These are phyloP conservation scores for Endocarpon pusillum DNA, from an alignment of 495 filamentous ascomycete species.

Conservation along the genomic window DNA sequence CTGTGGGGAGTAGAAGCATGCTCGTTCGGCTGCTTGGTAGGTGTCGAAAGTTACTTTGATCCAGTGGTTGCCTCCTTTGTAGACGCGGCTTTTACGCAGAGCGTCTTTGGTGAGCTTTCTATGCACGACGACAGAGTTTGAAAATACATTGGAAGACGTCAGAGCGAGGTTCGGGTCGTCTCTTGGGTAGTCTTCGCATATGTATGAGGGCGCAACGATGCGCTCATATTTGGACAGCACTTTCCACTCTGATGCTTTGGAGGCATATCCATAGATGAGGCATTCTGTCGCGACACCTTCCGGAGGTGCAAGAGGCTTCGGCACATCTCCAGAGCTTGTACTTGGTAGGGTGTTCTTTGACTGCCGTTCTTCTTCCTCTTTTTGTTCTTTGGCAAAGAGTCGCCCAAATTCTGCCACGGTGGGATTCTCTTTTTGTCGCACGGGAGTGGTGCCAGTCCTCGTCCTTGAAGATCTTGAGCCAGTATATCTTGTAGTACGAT, in stretches of 20 bases:
- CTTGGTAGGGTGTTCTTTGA: slow-evolving; percentile 19
- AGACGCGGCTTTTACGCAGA: slow-evolving; percentile 54
- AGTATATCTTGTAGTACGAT: slow-evolving; percentile 33
- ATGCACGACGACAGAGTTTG: slow-evolving; percentile 44
- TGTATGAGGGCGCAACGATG: slow-evolving; percentile 38
- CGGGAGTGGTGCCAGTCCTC: slow-evolving; percentile 38
- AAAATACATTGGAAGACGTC: slow-evolving; percentile 35
- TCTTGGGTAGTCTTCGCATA: slow-evolving; percentile 82
- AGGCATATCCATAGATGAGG: slow-evolving; percentile 66
- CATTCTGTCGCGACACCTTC: slow-evolving; percentile 61
- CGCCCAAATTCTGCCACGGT: slow-evolving; percentile 35
- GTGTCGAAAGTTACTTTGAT: slow-evolving; percentile 88
- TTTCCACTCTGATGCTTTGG: slow-evolving; percentile 55
- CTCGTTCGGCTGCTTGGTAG: slow-evolving; percentile 56
- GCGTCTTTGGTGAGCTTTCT: slow-evolving; percentile 47
- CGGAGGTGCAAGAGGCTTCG: slow-evolving; percentile 24
- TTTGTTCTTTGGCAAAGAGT: slow-evolving; percentile 27
- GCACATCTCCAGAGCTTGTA: slow-evolving; percentile 25
- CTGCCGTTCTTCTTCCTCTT: slow-evolving; percentile 27
- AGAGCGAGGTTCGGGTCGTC: slow-evolving; percentile 35
- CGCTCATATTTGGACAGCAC: slow-evolving; percentile 74
- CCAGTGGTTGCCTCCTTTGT: slow-evolving; percentile 70
- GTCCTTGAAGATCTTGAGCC: slow-evolving; percentile 25
- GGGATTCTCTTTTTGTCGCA: slow-evolving; percentile 34
- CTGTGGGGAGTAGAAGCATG: slow-evolving; percentile 59